phyloP scores from a whole-genome alignment of 441 rosid genomes.

The Croton setiger region DNA sequence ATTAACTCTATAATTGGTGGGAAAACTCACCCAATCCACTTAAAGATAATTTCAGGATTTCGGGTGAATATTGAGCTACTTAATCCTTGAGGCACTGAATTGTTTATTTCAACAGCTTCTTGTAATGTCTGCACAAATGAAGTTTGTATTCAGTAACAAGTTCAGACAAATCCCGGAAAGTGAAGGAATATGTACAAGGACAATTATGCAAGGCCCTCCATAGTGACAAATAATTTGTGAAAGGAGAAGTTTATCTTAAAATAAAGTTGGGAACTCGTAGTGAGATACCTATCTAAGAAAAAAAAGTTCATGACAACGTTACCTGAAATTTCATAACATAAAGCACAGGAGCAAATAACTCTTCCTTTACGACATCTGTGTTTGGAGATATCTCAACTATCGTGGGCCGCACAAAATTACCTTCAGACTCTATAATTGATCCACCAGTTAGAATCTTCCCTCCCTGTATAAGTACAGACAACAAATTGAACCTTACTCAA shows the following conservation, averaged over 20 bases:
- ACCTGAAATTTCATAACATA: constrained; percentile 90
- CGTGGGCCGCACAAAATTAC: constrained; percentile 95
- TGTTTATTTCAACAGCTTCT: constrained; percentile 88
- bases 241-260: not conserved
- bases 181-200: not conserved
- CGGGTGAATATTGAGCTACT: constrained; percentile 93
- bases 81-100: constrained; percentile 93
- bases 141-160: constrained; percentile 14
- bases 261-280: not conserved
- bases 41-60: constrained; percentile 71
- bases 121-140: constrained; percentile 51
- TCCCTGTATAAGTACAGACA: constrained; percentile 50
- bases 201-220: not conserved
- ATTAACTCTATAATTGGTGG: not conserved
- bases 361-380: constrained; percentile 78
- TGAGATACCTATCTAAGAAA: not conserved
- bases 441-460: constrained; percentile 92
- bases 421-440: constrained; percentile 57
- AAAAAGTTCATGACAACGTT: constrained; percentile 11
- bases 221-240: not conserved
- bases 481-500: not conserved
- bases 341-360: constrained; percentile 90
- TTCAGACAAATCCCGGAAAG: not conserved
- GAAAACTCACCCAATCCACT: constrained; percentile 76
- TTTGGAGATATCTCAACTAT: constrained; percentile 76